Percentiles rank a stretch among this genome's conserved stretches.
phyloP scores from a whole-genome alignment of 352 stramenopile species.

The Hyaloperonospora brassicae region DNA sequence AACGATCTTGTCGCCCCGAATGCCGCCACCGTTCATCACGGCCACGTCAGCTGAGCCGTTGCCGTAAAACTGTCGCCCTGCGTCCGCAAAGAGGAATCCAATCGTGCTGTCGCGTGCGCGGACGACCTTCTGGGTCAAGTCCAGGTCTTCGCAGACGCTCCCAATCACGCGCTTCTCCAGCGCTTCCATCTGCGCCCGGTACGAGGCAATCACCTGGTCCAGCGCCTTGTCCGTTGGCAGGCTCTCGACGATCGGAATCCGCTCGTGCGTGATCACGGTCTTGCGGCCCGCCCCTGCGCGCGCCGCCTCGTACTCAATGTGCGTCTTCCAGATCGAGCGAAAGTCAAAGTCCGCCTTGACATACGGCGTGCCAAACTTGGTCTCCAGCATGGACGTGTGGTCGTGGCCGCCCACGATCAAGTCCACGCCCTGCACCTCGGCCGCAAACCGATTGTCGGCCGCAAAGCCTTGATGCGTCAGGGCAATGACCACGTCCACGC shows the following conservation, averaged over 20 bases:
- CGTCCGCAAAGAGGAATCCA: slow-evolving; percentile 48
- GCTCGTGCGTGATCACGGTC: slow-evolving; percentile 44
- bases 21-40: slow-evolving; percentile 59
- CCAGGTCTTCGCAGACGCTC: slow-evolving; percentile 42
- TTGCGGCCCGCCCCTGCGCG: slow-evolving; percentile 20
- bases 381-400: slow-evolving; percentile 68
- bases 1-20: slow-evolving; percentile 56
- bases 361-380: slow-evolving; percentile 62
- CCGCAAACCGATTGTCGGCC: slow-evolving; percentile 66
- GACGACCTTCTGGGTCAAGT: slow-evolving; percentile 46
- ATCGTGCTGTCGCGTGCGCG: slow-evolving; percentile 43
- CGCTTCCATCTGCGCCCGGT: slow-evolving; percentile 31
- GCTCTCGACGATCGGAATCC: slow-evolving; percentile 48
- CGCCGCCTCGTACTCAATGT: slow-evolving; percentile 49
- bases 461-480: slow-evolving; percentile 60
- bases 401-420: slow-evolving; percentile 69
- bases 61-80: slow-evolving; percentile 43
- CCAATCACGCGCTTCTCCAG: slow-evolving; percentile 43
- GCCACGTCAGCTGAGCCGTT: slow-evolving; percentile 38
- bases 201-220: slow-evolving; percentile 44
- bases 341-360: slow-evolving; percentile 71
- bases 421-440: slow-evolving; percentile 52
- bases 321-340: slow-evolving; percentile 53
- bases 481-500: slow-evolving; percentile 67
- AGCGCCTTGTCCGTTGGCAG: slow-evolving; percentile 44